phyloP scores from a whole-genome alignment of 139 green algal species.

The Chlorella vulgaris region DNA sequence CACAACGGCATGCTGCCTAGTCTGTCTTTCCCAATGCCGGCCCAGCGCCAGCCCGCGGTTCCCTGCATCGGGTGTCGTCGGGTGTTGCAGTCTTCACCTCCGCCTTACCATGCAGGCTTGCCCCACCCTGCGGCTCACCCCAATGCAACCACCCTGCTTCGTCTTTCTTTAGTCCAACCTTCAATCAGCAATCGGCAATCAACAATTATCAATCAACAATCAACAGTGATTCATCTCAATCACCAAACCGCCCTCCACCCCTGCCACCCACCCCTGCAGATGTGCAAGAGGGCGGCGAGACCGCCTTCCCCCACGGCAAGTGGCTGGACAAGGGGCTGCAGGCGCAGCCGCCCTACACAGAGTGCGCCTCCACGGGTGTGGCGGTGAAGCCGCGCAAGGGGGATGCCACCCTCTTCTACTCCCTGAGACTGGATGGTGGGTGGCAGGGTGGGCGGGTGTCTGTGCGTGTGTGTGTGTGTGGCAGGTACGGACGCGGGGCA shows the following conservation, averaged over 20 bases:
- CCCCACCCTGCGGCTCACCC: no score
- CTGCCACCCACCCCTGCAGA: conserved; percentile 27
- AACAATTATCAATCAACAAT: no score
- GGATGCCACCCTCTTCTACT: conserved; percentile 65
- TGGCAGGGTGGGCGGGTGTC: not conserved
- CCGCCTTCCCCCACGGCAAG: conserved; percentile 53
- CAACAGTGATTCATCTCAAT: no score
- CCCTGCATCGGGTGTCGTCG: not conserved
- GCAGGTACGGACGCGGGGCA: no score
- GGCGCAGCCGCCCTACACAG: conserved; percentile 41
- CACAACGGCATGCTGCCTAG: not conserved
- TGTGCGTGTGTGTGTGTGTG: not conserved
- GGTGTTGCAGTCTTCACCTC: not conserved
- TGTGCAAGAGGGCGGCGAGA: conserved; percentile 62
- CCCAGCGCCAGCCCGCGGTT: not conserved
- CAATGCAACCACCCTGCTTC: no score
- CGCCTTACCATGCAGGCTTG: no score
- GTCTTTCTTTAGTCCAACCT: no score
- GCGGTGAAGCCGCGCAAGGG: conserved; percentile 54
- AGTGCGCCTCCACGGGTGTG: conserved; percentile 53
- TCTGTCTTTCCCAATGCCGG: not conserved
- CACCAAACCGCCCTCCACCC: no score
- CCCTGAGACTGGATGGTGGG: conserved; percentile 62
- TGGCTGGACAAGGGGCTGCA: conserved; percentile 21
- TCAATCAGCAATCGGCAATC: no score